These are phyloP conservation scores for Vigna trinervia DNA, from an alignment of 306 rosid species.

Conservation along the genomic window DNA sequence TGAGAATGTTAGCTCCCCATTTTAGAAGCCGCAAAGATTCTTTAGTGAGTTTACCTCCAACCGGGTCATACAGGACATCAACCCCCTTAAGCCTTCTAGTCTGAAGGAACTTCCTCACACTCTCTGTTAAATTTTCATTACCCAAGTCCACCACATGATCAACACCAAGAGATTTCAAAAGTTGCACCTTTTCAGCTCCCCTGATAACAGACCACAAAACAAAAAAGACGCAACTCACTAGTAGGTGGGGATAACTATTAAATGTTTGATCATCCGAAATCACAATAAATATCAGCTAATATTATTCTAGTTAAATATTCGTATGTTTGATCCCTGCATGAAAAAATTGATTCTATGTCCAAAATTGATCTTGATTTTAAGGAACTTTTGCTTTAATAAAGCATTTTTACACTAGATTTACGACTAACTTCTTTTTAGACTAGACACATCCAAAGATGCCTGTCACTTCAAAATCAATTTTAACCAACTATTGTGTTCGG, in stretches of 20 bases:
- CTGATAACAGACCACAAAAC: slow-evolving; percentile 51
- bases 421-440: not conserved
- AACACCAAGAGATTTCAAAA: slow-evolving; percentile 75
- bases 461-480: not conserved
- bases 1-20: slow-evolving; percentile 91
- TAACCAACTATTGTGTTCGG: not conserved
- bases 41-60: slow-evolving; percentile 87
- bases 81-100: slow-evolving; percentile 81
- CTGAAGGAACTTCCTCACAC: slow-evolving; percentile 75
- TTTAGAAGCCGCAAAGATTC: slow-evolving; percentile 77
- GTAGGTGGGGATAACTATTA: not conserved
- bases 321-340: not conserved
- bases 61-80: slow-evolving; percentile 94
- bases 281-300: not conserved
- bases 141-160: slow-evolving; percentile 91
- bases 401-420: no score
- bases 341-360: not conserved
- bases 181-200: slow-evolving; percentile 83
- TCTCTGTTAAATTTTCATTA: slow-evolving; percentile 63
- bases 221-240: slow-evolving; percentile 24
- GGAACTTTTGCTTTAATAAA: not conserved
- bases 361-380: not conserved
- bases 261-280: not conserved
- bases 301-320: no score
- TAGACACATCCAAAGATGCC: not conserved